Evolutionary conservation across 75 land plant genomes (phyloP), one percentile per base, ranked within the genome.

Genomic region (Isoetes taiwanensis): DNA sequence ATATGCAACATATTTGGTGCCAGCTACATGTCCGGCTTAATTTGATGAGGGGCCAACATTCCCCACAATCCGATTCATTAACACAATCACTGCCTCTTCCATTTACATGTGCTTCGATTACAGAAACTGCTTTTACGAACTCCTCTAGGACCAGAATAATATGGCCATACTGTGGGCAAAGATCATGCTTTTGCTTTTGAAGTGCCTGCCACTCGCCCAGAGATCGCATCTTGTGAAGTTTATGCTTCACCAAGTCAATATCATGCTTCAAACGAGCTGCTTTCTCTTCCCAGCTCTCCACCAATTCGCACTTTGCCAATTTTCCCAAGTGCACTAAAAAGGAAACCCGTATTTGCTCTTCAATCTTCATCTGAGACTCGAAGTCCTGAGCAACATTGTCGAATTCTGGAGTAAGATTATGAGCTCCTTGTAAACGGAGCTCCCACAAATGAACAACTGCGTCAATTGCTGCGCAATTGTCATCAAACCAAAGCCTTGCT

Each of bases 371-470:
- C 27, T 16, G 37, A 17, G 2, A 30, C n/a, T n/a, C n/a, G n/a
- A n/a, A n/a, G n/a, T n/a, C n/a, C n/a, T n/a, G 30, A 25, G 57
- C 32, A 35, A 21, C 42, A 25, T 38, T 0, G 29, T 28, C 31
- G 2, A 64, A 17, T 2, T 23, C 19, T 0, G 80, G 78, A 9
- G 34, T 50, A 10, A 65, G 52, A 2, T 0, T 0, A 28, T 71
- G 72, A 20, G 0, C 32, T 0, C 72, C 76, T 8, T 39, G 50
- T 2, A 77, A 48, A 12, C 77, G 69, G 32, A 64, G 52, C 20
- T 52, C 29, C 85, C 85, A 81, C 50, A 81, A 37, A 30, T 2
- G 8, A 0, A 64, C 50, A 39, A 61, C 26, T 0, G 71, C 66
- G 6, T 63, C 65, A 19, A 65, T 53, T n/a, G 80, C 72, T 1